Evolutionary conservation across 805 yeast species (phyloP), one percentile per base, ranked within the genome.

Genomic region (Scheffersomyces lignosus): DNA sequence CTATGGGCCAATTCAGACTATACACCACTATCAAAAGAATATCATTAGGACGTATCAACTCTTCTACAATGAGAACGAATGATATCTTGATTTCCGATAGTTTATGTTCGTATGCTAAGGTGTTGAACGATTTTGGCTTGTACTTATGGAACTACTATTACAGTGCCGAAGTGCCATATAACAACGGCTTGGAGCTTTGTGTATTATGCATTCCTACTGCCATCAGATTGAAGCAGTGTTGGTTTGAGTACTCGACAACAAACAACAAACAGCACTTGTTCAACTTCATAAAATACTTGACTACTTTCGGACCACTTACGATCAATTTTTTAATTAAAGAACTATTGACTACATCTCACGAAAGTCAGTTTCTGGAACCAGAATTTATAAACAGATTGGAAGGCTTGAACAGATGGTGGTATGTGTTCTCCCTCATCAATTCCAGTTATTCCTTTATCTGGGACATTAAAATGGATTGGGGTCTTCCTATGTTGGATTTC

Each of bases 381-480:
- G 20, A 31, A 12, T 41, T 56, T 3, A 18, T 55, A 14, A 15
- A 17, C 2, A 36, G 39, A 14, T 42, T 66, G 13, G 43, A 51
- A 10, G 14, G 6, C 2, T 49, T 66, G 4, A 60, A 70, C 39
- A 34, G 47, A 2, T 55, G 66, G 50, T 77, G 81, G 81, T 70
- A 67, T 37, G 27, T 69, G 2, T 52, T 60, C 4, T 62, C 71
- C 3, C 52, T 81, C 1, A 50, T 85, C 27, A 88, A 86, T 55
- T 84, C 98, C 0, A 50, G 78, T 0, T 93, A 85, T 58, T 76
- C 95, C 12, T 85, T 87, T 42, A 64, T 78, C 37, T 93, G 99
- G 99, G 99, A 93, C 59, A 60, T 91, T 9, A 74, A 75, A 34
- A 78, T 79, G 73, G 99, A 93, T 64, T 93, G 99, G 99, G 79